Percentiles rank a stretch among this genome's conserved stretches.
Conservation (phyloP, 106 monocot genomes). For the Iris macrosiphon region DNA sequence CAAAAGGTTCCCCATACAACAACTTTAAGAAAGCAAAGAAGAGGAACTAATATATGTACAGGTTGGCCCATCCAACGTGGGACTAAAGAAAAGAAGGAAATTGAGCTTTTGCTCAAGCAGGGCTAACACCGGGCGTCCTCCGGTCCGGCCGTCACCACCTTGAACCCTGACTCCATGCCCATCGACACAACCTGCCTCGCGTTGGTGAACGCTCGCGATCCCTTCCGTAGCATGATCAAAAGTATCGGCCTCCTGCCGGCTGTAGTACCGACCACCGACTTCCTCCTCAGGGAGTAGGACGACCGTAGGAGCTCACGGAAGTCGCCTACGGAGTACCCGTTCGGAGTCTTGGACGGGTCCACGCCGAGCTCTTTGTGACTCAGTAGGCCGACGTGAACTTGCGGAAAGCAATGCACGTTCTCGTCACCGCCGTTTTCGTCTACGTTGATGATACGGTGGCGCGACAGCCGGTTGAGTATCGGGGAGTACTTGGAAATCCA, state of each 20-base stretch:
- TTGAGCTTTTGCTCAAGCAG: too few relatives aligned
- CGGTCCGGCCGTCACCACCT: slow-evolving; percentile 4
- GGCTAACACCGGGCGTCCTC: slow-evolving; percentile 1
- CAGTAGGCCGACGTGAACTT: slow-evolving; percentile 11
- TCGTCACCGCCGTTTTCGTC: slow-evolving; percentile 11
- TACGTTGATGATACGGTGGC: slow-evolving; percentile 15
- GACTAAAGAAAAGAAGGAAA: too few relatives aligned
- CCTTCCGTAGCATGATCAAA: slow-evolving; percentile 3
- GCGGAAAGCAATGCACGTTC: slow-evolving; percentile 17
- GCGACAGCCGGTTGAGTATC: slow-evolving; percentile 6
- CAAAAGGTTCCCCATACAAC: too few relatives aligned
- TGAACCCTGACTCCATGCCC: slow-evolving; percentile 1
- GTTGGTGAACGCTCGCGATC: slow-evolving; percentile 3
- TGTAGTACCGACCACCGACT: not conserved
- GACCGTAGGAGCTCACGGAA: slow-evolving; percentile 17
- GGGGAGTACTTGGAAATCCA: slow-evolving; percentile 25
- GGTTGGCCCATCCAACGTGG: too few relatives aligned
- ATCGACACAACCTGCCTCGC: slow-evolving; percentile 1
- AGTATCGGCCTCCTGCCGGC: slow-evolving; percentile 2
- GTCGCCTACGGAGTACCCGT: slow-evolving; percentile 12
- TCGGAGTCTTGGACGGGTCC: slow-evolving; percentile 15
- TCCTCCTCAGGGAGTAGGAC: slow-evolving; percentile 13
- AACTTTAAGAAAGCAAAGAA: too few relatives aligned
- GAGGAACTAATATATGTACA: too few relatives aligned
- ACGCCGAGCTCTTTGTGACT: slow-evolving; percentile 23